Conservation (phyloP, 2,329 filamentous ascomycete species). For the Penicillium freii region DNA sequence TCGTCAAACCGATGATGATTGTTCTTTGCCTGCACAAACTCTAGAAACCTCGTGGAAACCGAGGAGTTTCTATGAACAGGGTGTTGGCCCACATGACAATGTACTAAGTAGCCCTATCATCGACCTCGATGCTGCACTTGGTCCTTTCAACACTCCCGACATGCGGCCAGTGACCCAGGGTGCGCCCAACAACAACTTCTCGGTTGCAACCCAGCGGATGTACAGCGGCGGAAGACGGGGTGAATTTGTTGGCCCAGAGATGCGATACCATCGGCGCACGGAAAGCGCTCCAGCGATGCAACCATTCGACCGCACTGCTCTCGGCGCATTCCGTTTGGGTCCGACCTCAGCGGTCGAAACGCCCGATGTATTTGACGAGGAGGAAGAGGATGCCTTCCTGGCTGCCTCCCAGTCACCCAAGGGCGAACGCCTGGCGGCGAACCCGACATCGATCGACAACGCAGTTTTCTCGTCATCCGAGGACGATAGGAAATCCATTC, state of each 20-base stretch:
- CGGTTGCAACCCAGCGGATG: conserved; percentile 44
- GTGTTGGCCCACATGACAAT: conserved; percentile 55
- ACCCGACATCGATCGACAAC: conserved; percentile 6
- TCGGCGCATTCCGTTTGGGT: conserved; percentile 39
- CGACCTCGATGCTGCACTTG: conserved; percentile 88
- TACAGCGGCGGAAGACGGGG: conserved; percentile 50
- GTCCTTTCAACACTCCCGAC: conserved; percentile 76
- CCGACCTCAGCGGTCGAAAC: conserved; percentile 41
- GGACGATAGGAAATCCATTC: conserved; percentile 24
- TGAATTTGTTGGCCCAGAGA: conserved; percentile 48
- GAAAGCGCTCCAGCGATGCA: conserved; percentile 52
- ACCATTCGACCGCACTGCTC: conserved; percentile 45
- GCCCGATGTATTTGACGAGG: conserved; percentile 51
- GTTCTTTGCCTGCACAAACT: conserved; percentile 16
- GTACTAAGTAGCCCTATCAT: conserved; percentile 71
- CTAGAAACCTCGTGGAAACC: conserved; percentile 45
- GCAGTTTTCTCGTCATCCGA: conserved; percentile 8
- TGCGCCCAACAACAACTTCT: conserved; percentile 39
- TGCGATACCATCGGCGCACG: conserved; percentile 50
- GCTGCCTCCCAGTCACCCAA: conserved; percentile 39
- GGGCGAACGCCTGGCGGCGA: conserved; percentile 11
- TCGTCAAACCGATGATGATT: conserved; percentile 14
- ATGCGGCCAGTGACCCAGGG: conserved; percentile 33
- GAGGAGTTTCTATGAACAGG: conserved; percentile 46
- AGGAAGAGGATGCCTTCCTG: conserved; percentile 51